Evolutionary conservation across 371 early-diverging fungal genomes (phyloP), one percentile per base, ranked within the genome.

Genomic region (Rozella allomycis): DNA sequence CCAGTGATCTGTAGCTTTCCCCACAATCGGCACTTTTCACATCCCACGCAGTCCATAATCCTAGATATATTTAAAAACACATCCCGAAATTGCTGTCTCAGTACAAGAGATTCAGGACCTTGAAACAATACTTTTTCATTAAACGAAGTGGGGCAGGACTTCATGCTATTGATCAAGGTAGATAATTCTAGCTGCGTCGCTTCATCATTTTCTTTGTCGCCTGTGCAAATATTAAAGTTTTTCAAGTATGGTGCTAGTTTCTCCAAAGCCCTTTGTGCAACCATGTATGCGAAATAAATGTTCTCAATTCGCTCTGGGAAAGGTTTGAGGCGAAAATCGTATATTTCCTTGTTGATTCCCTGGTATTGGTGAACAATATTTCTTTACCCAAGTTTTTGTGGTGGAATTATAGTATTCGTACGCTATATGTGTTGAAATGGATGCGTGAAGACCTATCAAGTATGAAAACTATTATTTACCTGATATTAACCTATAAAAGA

Each of bases 1-100:
- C 54, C 54, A 13, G 35, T 45, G 20, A 54, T 37, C 40, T 72
- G 70, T 9, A 70, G 38, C 31, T 96, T 97, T 14, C 96, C 97
- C 98, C 98, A 97, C 20, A 97, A 55, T 32, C 84, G 55, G 46
- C 98, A 97, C 50, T 93, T 94, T 48, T 94, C 86, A 50, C 98
- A 97, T 0, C 78, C 82, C 11, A 94, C 85, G 46, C 97, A 93
- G 50, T 91, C 91, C 88, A 97, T 86, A 43, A 91, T 87, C 17
- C 70, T 53, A 9, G 87, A 76, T 9, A 96, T 76, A 48, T 96
- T 96, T 20, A 17, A 17, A 34, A 35, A 21, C 17, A 13, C 8
- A 21, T 25, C 16, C 32, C 10, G 21, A 17, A 13, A 18, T 13
- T 11, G 14, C 20, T 18, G 14, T 25, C 1, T 9, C 11, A 30